Base-by-base conservation (phyloP, 2,329 filamentous ascomycete genomes). In the Botrytis medusae region DNA sequence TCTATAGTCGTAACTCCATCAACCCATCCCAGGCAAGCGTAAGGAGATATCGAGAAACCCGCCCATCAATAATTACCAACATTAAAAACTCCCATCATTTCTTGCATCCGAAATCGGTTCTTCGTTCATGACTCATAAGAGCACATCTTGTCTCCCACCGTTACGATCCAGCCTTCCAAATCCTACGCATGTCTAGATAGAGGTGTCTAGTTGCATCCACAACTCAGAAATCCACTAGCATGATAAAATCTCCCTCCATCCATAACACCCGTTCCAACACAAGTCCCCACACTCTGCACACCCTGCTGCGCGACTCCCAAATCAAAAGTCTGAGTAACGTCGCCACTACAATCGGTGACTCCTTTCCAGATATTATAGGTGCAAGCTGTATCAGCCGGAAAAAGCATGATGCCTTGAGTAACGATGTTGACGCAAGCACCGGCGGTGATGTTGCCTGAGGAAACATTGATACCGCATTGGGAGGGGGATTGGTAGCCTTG, bases 201-300 rank as follows among this genome's bases (percentile, higher is more conserved):
- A 14, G 10, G 18, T 32, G 25, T 18, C 29, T 22, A 51, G 3
- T 63, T n/a, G 18, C 69, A 71, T 7, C 34, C 46, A 72, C 69
- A 72, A 22, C 44, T 65, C 69, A 72, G 67, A 42, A 32, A 54
- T 14, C 29, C 69, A 65, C 69, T 72, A 10, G 25, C 69, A 65
- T 72, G 69, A 57, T 72, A 72, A 34, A 34, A 72, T 25, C 8
- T 63, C 48, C 59, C 59, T 1, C 59, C 59, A 42, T 65, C 60
- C 59, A 54, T 32, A 7, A 72, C 69, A 0, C 69, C 69, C 14
- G 69, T 72, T 14, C 44, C 69, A 8, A 72, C 46, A 72, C 69
- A 72, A 51, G n/a, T 42, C 1, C 65, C 48, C 34, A 29, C 5
- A 29, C 48, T 54, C 64, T 67, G 32, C 22, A 7, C 10, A 6